Evolutionary conservation across 2,329 filamentous ascomycete species (phyloP).

Genomic region (Aspergillus terreus): DNA sequence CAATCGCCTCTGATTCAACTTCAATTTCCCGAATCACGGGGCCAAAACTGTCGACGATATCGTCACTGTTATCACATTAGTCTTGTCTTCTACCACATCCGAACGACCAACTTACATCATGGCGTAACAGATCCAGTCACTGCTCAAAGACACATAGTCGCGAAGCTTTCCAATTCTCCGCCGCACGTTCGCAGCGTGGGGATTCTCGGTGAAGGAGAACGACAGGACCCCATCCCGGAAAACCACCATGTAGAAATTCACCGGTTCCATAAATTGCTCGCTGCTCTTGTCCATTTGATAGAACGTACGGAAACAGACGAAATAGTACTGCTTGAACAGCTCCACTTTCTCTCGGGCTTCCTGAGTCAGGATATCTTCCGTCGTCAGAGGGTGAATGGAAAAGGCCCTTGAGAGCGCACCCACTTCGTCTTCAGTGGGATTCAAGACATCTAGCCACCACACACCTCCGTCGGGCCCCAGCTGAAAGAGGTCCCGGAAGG

Average conservation of each 20-base stretch:
- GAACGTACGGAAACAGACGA: conserved; percentile 95
- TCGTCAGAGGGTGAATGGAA: conserved; percentile 89
- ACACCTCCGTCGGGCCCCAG: conserved; percentile 70
- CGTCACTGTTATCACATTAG: conserved; percentile 58
- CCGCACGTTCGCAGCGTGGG: conserved; percentile 82
- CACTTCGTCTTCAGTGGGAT: conserved; percentile 84
- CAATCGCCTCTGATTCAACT: conserved; percentile 82
- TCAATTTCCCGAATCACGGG: conserved; percentile 86
- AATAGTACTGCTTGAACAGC: conserved; percentile 95
- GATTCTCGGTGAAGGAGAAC: conserved; percentile 86
- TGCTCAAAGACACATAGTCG: conserved; percentile 90
- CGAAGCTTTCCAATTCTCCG: conserved; percentile 89
- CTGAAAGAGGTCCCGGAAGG: conserved; percentile 82
- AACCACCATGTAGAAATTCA: conserved; percentile 95
- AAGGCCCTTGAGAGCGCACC: conserved; percentile 88
- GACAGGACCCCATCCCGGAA: conserved; percentile 93
- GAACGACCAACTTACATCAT: conserved; percentile 66
- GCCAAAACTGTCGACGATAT: conserved; percentile 94
- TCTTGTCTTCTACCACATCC: background rate
- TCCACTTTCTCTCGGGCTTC: conserved; percentile 98
- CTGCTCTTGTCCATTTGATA: conserved; percentile 74
- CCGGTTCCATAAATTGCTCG: conserved; percentile 82
- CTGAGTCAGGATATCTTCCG: conserved; percentile 92
- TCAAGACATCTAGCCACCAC: conserved; percentile 98
- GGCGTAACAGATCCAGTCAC: conserved; percentile 98